Evolutionary conservation across 352 stramenopile genomes (phyloP), one percentile per base, ranked within the genome.

Genomic region (Aphanomyces stellatus): DNA sequence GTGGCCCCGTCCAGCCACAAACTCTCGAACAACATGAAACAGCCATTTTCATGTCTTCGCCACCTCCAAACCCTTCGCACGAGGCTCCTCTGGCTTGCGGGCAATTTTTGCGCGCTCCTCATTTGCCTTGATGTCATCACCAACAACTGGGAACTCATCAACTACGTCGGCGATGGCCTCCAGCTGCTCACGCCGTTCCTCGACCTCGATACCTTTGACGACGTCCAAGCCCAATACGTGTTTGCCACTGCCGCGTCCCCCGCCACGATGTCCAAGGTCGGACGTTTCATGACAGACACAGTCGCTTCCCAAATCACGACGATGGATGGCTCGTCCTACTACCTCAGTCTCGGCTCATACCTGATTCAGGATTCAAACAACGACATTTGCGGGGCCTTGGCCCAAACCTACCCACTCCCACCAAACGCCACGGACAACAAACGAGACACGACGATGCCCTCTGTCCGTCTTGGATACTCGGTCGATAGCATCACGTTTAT

Each of bases 71-170:
- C n/a, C n/a, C n/a, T n/a, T n/a, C n/a, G n/a, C n/a, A n/a, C n/a
- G n/a, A n/a, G n/a, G n/a, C n/a, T n/a, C n/a, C n/a, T n/a, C n/a
- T n/a, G 37, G n/a, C 37, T 46, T 2, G 37, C 37, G 37, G 51
- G 51, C 3, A 11, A 35, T 1, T 17, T 40, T 5, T 24, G 27
- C 17, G 51, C 31, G 3, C 19, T 59, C 6, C 31, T 59, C 6
- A 17, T 59, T 40, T 24, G 22, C 4, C n/a, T 59, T n/a, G 51
- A 59, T 24, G 51, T 30, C 22, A 41, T 59, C 1, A 4, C 25
- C 28, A 59, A 59, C 51, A 59, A 59, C 31, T 59, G 51, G 51
- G 51, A 24, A 15, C 13, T 59, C 27, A 59, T 59, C 51, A 30
- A 59, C 28, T 59, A 35, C 25, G 28, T 59, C 51, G 51, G 51